Base-by-base conservation (phyloP, 371 early-diverging fungal genomes). In the Mucor irregularis region DNA sequence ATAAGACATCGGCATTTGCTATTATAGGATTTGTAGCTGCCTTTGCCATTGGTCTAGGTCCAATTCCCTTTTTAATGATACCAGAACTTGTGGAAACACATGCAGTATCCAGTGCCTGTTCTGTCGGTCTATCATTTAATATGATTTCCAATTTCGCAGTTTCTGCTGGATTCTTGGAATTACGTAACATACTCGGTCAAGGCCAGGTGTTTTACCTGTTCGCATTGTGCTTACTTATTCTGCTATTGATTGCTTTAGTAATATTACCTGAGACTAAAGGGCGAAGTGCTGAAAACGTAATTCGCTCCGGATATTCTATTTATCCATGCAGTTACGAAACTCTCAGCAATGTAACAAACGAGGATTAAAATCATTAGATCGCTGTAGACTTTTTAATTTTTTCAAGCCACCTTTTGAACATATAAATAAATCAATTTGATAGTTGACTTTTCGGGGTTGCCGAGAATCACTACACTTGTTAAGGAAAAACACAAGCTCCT, bases 21-120 rank as follows among this genome's bases (percentile, higher is more conserved):
- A 78, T 94, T 40, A 79, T 91, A 57, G 76, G 84, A 4, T 92
- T 91, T 63, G 90, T 94, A 2, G 90, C 89, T 0, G 73, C 90
- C 2, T 99, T 91, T 81, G 92, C 93, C 11, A 73, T 96, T 25
- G 99, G 97, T 8, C 69, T 96, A 4, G 94, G 96, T 0, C 88
- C 91, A 0, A 88, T 95, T 55, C 94, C 96, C 3, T 95, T 92
- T 69, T 53, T 94, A 56, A 84, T 96, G 59, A 85, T 85, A 14
- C 86, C 90, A 1, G 95, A 95, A 69, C 62, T 94, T 14, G 91
- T 94, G 37, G 90, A 90, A 28, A 84, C 88, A 8, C 66, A 72
- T 0, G 87, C 87, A 0, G 85, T 83, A 0, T 76, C 84, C 2
- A 85, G 89, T 9, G 92, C 91, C 1, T 82, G 84, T 0, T 83